Conservation (phyloP, 2,329 filamentous ascomycete genomes). For the Mycosphaerella sp. region DNA sequence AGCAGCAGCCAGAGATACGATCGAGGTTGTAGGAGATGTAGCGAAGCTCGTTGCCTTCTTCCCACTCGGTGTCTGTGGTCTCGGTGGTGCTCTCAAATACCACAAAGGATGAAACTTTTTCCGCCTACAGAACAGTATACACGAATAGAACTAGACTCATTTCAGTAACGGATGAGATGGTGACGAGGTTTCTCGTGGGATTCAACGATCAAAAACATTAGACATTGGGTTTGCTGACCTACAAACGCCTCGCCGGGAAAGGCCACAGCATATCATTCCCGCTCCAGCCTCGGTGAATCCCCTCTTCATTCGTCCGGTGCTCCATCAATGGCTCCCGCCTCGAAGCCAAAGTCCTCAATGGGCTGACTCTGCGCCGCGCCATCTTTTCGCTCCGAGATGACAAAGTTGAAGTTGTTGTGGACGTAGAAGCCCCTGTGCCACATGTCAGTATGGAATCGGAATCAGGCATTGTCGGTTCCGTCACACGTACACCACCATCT, state of each 20-base stretch:
- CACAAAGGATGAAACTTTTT: neutral
- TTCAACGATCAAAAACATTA: neutral
- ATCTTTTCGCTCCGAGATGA: constrained; percentile 29
- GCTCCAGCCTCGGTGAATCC: neutral
- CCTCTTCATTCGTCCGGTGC: constrained; percentile 13
- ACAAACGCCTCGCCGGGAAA: neutral
- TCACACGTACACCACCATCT: constrained; percentile 26
- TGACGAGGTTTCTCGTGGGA: neutral
- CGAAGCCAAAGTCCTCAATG: neutral
- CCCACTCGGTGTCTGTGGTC: neutral
- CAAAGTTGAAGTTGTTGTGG: constrained; percentile 36
- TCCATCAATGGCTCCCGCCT: constrained; percentile 19
- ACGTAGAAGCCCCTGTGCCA: constrained; percentile 30
- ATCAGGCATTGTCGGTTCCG: no score
- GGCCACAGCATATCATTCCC: neutral
- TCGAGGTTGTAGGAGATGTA: constrained; percentile 34
- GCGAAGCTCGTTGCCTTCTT: neutral
- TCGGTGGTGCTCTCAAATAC: neutral
- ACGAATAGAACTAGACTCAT: neutral
- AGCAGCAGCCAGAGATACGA: constrained; percentile 20
- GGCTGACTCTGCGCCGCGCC: neutral
- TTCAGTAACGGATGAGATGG: neutral
- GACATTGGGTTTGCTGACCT: neutral
- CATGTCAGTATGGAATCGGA: no score
- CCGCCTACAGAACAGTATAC: neutral